A percentile compares a stretch with the other conserved stretches of the same genome.
Evolutionary conservation across 805 yeast species (phyloP).

Genomic region (Teunomyces barrocoloradensis): DNA sequence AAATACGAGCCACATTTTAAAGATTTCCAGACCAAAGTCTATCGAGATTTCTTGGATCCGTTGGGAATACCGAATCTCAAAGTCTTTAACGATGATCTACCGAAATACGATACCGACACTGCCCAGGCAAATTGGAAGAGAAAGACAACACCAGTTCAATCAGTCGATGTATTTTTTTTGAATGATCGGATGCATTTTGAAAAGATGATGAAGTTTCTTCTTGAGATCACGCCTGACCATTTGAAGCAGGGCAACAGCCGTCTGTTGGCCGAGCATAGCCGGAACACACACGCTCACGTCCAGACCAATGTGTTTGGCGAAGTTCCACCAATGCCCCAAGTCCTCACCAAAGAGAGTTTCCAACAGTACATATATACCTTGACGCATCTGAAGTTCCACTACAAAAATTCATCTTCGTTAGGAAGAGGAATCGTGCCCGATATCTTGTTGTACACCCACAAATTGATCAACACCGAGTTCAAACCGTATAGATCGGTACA

Average conservation of each 20-base stretch:
- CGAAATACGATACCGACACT: slow-evolving; percentile 18
- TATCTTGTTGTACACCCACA: slow-evolving; percentile 38
- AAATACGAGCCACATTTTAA: not conserved
- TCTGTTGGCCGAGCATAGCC: slow-evolving; percentile 17
- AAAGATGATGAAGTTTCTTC: slow-evolving; percentile 30
- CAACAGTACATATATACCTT: slow-evolving; percentile 34
- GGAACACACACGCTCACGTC: slow-evolving; percentile 13
- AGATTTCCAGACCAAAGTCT: slow-evolving; percentile 19
- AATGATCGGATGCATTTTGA: slow-evolving; percentile 29
- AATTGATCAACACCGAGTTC: slow-evolving; percentile 28
- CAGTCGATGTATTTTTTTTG: slow-evolving; percentile 21
- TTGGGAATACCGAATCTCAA: slow-evolving; percentile 33
- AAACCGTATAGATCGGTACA: slow-evolving; percentile 30
- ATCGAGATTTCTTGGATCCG: slow-evolving; percentile 34
- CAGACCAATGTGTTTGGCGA: slow-evolving; percentile 19
- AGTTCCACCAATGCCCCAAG: slow-evolving; percentile 31
- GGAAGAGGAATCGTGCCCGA: slow-evolving; percentile 36
- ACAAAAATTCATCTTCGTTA: slow-evolving; percentile 32
- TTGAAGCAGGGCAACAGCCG: slow-evolving; percentile 19
- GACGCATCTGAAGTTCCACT: slow-evolving; percentile 33
- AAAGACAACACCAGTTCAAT: slow-evolving; percentile 9
- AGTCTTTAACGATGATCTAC: slow-evolving; percentile 22
- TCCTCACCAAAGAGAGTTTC: slow-evolving; percentile 26
- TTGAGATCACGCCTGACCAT: slow-evolving; percentile 30
- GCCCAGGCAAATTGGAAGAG: slow-evolving; percentile 29